A percentile compares a stretch with the other conserved stretches of the same genome.
These are phyloP conservation scores for Beta vulgaris DNA, from an alignment of 148 eudicot species.

Conservation along the genomic window DNA sequence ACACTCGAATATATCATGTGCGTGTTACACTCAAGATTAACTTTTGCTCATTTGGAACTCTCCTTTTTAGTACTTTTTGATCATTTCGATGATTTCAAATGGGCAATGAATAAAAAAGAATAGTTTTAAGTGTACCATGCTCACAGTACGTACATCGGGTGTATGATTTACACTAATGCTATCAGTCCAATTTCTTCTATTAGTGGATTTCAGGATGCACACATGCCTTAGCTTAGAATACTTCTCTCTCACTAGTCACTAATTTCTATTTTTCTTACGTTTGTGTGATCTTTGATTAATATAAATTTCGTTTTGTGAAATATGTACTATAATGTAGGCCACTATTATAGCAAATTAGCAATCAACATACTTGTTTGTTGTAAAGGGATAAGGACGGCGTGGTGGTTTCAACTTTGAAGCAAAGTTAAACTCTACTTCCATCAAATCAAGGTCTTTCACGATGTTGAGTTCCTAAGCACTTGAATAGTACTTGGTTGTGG, in stretches of 20 bases:
- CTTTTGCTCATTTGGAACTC: no score
- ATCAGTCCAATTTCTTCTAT: background rate
- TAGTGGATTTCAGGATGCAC: background rate
- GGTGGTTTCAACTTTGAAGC: background rate
- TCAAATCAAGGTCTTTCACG: constrained; percentile 12
- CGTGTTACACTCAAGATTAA: no score
- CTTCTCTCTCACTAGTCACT: background rate
- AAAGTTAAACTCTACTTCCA: background rate
- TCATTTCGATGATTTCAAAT: no score
- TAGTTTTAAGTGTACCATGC: no score
- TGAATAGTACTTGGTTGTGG: no score
- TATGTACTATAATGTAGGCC: background rate
- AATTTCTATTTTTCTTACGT: background rate
- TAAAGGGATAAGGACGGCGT: background rate
- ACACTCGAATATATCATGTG: no score
- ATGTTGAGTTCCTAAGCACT: background rate
- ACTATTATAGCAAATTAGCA: no score
- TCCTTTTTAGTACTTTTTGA: no score
- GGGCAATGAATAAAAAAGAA: no score
- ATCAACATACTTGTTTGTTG: no score
- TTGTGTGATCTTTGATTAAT: background rate
- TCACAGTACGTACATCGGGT: no score
- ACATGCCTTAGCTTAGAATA: background rate
- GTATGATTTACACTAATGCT: background rate
- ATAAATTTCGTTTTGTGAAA: background rate